phyloP scores from a whole-genome alignment of 2,329 filamentous ascomycete genomes.

The Leptographium galeiforme region DNA sequence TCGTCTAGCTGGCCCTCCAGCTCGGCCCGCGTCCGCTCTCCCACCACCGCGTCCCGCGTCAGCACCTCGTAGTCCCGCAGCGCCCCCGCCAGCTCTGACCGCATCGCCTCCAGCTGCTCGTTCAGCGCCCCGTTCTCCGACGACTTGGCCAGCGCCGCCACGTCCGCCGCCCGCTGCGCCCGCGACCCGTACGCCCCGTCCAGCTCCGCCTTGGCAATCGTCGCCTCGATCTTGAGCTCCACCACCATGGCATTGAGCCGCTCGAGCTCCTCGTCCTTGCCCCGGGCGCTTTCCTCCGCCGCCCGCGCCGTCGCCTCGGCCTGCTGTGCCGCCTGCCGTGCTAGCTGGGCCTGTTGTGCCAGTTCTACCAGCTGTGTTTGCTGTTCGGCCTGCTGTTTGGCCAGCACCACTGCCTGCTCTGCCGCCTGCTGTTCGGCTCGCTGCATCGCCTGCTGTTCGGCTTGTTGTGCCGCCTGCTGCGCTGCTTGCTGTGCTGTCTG shows the following conservation, averaged over 20 bases:
- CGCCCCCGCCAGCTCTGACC: slow-evolving; percentile 35
- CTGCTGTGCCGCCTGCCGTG: background rate
- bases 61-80: slow-evolving; percentile 40
- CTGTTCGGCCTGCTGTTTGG: slow-evolving; percentile 7
- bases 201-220: slow-evolving; percentile 46
- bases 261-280: slow-evolving; percentile 33
- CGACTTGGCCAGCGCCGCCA: slow-evolving; percentile 37
- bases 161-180: slow-evolving; percentile 44
- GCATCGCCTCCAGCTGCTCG: slow-evolving; percentile 34
- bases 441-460: background rate
- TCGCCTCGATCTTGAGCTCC: slow-evolving; percentile 48
- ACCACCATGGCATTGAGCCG: slow-evolving; percentile 36
- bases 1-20: slow-evolving; percentile 29
- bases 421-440: background rate
- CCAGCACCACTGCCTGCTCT: slow-evolving; percentile 11
- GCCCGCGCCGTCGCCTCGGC: slow-evolving; percentile 14
- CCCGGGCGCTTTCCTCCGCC: slow-evolving; percentile 15
- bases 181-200: slow-evolving; percentile 48
- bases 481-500: background rate
- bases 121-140: slow-evolving; percentile 33
- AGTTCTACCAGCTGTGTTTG: too few species aligned
- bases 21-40: slow-evolving; percentile 36
- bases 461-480: background rate
- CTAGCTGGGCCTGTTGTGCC: background rate
- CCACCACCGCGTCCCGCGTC: slow-evolving; percentile 35